phyloP scores from a whole-genome alignment of 495 filamentous ascomycete genomes.

The Penicillium cosmopolitanum region DNA sequence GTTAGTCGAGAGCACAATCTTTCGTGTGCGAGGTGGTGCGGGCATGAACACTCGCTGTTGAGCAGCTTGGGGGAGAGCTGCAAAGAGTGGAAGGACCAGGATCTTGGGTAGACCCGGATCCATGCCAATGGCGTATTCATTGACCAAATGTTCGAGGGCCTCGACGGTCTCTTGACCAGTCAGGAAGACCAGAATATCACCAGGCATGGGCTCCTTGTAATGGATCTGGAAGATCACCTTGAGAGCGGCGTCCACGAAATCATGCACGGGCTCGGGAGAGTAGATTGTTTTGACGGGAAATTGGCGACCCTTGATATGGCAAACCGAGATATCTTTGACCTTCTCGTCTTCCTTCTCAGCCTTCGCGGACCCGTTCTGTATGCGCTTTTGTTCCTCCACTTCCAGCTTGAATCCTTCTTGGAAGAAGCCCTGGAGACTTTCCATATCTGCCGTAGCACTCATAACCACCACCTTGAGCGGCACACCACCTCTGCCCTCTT shows the following conservation, averaged over 20 bases:
- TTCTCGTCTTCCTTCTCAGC: conserved; percentile 10
- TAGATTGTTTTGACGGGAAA: conserved; percentile 83
- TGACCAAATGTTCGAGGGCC: conserved; percentile 73
- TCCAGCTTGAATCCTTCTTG: conserved; percentile 42
- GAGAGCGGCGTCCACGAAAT: conserved; percentile 81
- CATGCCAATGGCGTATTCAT: conserved; percentile 74
- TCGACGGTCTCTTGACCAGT: conserved; percentile 95
- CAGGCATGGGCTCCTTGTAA: conserved; percentile 82
- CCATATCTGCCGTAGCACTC: conserved; percentile 93
- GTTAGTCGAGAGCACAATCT: conserved; percentile 92
- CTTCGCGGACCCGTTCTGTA: conserved; percentile 11
- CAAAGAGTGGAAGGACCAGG: conserved; percentile 71
- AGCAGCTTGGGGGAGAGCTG: conserved; percentile 70
- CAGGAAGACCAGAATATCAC: conserved; percentile 92
- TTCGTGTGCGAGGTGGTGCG: conserved; percentile 74
- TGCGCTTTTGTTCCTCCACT: conserved; percentile 18
- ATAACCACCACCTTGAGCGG: conserved; percentile 90
- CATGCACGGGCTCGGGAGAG: conserved; percentile 72
- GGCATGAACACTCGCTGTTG: conserved; percentile 87
- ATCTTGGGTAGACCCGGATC: conserved; percentile 75
- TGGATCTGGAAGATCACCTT: conserved; percentile 90
- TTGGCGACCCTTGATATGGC: conserved; percentile 85
- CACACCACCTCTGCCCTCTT: conserved; percentile 64
- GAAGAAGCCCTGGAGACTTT: conserved; percentile 77
- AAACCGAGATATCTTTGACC: conserved; percentile 50